Evolutionary conservation across 2,329 filamentous ascomycete genomes (phyloP), one percentile per base, ranked within the genome.

Genomic region (Grosmannia huntii): DNA sequence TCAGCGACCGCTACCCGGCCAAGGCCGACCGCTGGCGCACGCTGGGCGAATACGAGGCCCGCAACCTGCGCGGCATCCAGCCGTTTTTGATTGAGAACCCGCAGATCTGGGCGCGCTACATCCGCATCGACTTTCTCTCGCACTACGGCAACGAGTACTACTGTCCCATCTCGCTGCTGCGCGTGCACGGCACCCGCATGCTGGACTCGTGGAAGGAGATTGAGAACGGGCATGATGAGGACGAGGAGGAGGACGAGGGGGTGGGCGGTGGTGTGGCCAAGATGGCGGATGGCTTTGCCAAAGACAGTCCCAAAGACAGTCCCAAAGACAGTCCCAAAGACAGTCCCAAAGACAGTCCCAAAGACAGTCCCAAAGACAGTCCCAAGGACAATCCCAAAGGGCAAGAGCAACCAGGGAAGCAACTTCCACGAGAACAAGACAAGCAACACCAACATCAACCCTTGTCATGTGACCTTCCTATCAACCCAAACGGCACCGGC

Each of bases 111-210:
- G 91, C 94, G 50, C 85, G 92, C 62, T 99, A 97, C 71, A 72
- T 99, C 49, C 84, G 90, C 27, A 84, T 99, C 60, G 94, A 99
- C 68, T 94, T 97, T 63, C 70, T 97, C 54, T 90, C 84, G 5
- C 92, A 99, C 69, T 99, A 92, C 69, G 94, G 94, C 10, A 95
- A 91, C 65, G 94, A 99, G 69, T 99, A 89, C 69, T 99, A 96
- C 69, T 99, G 94, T 67, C 94, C 94, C 0, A 76, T 99, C 19
- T 96, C 92, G 60, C 73, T 99, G 21, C 76, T 99, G 57, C 83
- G 94, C 57, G 87, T 99, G 5, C 94, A 99, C 71, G 94, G 94
- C 7, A 96, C 92, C 0, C 94, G 96, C 76, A 87, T 99, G 84
- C 83, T 97, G 65, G 90, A 99, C 68, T 91, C 92, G 59, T 89